A percentile compares a stretch with the other conserved stretches of the same genome.
Conservation (phyloP, 2,329 filamentous ascomycete species). For the Colletotrichum tofieldiae region DNA sequence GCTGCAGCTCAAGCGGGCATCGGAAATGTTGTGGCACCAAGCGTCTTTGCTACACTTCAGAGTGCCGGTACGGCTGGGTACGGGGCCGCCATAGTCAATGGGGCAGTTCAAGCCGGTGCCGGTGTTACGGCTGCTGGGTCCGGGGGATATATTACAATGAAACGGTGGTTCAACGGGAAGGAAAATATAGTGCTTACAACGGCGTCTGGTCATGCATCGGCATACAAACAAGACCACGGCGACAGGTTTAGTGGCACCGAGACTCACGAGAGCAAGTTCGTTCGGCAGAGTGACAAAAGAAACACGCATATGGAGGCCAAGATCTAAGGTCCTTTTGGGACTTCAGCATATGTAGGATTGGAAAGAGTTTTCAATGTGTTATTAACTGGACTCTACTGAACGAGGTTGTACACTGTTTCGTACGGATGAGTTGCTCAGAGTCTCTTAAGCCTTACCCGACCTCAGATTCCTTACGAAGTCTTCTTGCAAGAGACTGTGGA, state of each 20-base stretch:
- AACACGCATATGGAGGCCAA: not conserved
- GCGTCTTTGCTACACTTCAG: not conserved
- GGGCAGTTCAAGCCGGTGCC: not conserved
- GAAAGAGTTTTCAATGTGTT: not conserved
- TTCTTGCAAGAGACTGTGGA: not conserved
- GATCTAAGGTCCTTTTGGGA: not conserved
- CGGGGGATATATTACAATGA: not conserved
- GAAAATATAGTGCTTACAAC: not conserved
- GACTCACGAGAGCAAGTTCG: not conserved
- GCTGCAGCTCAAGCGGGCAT: not conserved
- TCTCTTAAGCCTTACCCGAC: not conserved
- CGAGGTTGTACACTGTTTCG: not conserved
- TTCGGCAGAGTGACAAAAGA: not conserved
- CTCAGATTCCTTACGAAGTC: not conserved
- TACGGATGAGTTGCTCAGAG: not conserved
- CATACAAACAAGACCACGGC: not conserved
- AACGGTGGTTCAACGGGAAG: not conserved
- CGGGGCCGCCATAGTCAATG: not conserved
- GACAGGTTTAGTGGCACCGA: too few relatives aligned
- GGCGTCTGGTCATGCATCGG: not conserved
- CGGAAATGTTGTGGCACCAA: conserved; percentile 7
- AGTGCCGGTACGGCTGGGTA: not conserved
- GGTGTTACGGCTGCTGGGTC: not conserved
- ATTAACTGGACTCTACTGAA: not conserved
- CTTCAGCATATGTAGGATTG: not conserved